Percentiles rank a stretch among this genome's conserved stretches.
phyloP scores from a whole-genome alignment of 2,329 filamentous ascomycete species.

The Dothistroma septosporum region DNA sequence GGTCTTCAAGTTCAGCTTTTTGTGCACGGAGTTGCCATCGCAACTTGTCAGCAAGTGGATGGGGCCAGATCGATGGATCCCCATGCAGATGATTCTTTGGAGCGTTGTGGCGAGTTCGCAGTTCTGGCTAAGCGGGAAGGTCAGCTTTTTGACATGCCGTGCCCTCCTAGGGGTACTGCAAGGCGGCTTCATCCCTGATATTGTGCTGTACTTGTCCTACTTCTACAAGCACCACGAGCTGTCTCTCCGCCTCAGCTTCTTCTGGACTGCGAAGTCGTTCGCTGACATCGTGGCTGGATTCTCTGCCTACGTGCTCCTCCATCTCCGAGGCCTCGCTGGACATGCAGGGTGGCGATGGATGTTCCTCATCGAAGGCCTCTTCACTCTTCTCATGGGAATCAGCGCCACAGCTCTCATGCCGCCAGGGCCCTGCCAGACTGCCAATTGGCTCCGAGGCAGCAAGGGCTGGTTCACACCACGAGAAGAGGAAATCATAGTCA shows the following conservation, averaged over 20 bases:
- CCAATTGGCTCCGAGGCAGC: conserved; percentile 55
- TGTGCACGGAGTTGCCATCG: conserved; percentile 38
- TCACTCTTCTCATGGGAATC: conserved; percentile 52
- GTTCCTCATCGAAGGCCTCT: conserved; percentile 53
- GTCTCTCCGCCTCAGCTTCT: conserved; percentile 7
- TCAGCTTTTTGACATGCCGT: conserved; percentile 35
- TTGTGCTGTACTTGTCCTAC: conserved; percentile 6
- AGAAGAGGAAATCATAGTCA: conserved; percentile 62
- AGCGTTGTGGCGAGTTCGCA: conserved; percentile 36
- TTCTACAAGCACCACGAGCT: conserved; percentile 14
- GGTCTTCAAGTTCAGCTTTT: conserved; percentile 22
- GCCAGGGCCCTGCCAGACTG: conserved; percentile 59
- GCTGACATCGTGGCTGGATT: conserved; percentile 29
- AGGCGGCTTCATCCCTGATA: conserved; percentile 45
- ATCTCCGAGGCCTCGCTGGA: conserved; percentile 41
- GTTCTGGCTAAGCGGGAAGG: conserved; percentile 25
- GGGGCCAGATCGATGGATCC: conserved; percentile 46
- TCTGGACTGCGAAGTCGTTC: conserved; percentile 24
- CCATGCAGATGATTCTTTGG: conserved; percentile 40
- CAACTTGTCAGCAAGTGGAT: conserved; percentile 43
- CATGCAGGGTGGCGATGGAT: conserved; percentile 46
- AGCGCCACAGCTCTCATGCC: conserved; percentile 33
- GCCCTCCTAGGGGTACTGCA: conserved; percentile 39
- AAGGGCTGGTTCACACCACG: conserved; percentile 58
- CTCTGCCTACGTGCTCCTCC: conserved; percentile 32